phyloP scores from a whole-genome alignment of 2,329 filamentous ascomycete species.

The Cladophialophora chaetospira region DNA sequence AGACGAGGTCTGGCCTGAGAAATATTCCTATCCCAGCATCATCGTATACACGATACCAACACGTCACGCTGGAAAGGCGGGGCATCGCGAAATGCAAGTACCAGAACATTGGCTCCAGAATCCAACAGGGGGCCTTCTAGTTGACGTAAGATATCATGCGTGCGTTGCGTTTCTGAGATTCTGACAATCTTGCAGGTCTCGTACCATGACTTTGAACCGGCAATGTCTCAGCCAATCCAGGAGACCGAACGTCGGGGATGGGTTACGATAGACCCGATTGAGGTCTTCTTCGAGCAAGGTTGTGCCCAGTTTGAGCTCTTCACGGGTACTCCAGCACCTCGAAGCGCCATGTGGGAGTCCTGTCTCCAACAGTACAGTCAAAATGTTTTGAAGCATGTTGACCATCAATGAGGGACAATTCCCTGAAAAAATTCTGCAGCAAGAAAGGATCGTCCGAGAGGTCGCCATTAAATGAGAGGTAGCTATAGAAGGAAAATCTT shows the following conservation, averaged over 20 bases:
- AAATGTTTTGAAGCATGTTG: no score
- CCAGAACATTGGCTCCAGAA: conserved; percentile 43
- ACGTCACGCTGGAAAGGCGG: no score
- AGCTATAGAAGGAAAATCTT: no score
- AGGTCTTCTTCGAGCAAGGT: conserved; percentile 74
- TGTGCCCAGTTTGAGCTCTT: conserved; percentile 81
- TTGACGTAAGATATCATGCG: no score
- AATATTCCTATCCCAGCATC: not conserved
- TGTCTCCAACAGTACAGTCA: not conserved
- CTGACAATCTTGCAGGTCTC: conserved; percentile 41
- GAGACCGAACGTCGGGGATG: conserved; percentile 44
- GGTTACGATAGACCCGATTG: conserved; percentile 74
- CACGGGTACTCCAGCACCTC: conserved; percentile 70
- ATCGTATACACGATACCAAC: not conserved
- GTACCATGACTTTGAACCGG: conserved; percentile 42
- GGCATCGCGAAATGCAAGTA: no score
- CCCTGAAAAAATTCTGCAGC: no score
- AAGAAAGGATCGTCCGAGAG: no score
- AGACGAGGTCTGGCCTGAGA: not conserved
- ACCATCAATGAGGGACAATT: no score
- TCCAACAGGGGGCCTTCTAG: conserved; percentile 43
- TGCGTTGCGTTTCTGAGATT: conserved; percentile 5
- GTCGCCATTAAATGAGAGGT: no score
- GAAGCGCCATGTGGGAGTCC: conserved; percentile 65
- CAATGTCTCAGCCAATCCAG: no score